A percentile compares a stretch with the other conserved stretches of the same genome.
phyloP scores from a whole-genome alignment of 75 land plant species.

The Azolla pinnata region DNA sequence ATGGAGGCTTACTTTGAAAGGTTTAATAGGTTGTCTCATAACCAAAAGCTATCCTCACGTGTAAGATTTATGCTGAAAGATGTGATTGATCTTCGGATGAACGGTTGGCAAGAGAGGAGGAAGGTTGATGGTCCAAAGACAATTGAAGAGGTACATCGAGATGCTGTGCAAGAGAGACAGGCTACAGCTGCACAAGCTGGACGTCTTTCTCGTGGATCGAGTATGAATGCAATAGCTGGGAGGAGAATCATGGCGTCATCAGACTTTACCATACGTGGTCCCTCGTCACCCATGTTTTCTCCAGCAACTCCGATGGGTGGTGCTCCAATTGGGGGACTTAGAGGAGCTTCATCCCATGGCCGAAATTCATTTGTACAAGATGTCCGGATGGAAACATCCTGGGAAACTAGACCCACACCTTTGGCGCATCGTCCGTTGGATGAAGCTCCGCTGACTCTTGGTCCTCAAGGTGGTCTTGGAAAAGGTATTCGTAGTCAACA shows the following conservation, averaged over 20 bases:
- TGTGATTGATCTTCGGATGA: conserved; percentile 77
- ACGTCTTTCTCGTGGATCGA: conserved; percentile 49
- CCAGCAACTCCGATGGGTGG: conserved; percentile 28
- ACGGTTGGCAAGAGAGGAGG: conserved; percentile 88
- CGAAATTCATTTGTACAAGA: conserved; percentile 51
- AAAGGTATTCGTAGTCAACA: conserved; percentile 56
- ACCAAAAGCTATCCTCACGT: conserved; percentile 67
- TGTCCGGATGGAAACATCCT: conserved; percentile 41
- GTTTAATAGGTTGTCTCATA: conserved; percentile 45
- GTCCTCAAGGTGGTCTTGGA: conserved; percentile 86
- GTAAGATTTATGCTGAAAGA: conserved; percentile 84
- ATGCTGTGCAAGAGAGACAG: conserved; percentile 65
- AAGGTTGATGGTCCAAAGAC: conserved; percentile 96
- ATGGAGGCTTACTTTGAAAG: conserved; percentile 76
- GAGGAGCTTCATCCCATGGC: conserved; percentile 22
- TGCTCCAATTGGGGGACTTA: conserved; percentile 23
- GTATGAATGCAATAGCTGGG: conserved; percentile 32
- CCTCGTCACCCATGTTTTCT: conserved; percentile 30
- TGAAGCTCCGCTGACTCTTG: conserved; percentile 71
- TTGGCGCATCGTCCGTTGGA: conserved; percentile 48
- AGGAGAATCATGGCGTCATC: conserved; percentile 38
- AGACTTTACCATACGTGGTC: conserved; percentile 60
- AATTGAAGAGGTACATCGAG: conserved; percentile 92
- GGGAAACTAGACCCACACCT: conserved; percentile 59
- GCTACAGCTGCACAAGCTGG: conserved; percentile 36